Evolutionary conservation across 2,329 filamentous ascomycete genomes (phyloP), one percentile per base, ranked within the genome.

Genomic region (Calonectria honghensis): DNA sequence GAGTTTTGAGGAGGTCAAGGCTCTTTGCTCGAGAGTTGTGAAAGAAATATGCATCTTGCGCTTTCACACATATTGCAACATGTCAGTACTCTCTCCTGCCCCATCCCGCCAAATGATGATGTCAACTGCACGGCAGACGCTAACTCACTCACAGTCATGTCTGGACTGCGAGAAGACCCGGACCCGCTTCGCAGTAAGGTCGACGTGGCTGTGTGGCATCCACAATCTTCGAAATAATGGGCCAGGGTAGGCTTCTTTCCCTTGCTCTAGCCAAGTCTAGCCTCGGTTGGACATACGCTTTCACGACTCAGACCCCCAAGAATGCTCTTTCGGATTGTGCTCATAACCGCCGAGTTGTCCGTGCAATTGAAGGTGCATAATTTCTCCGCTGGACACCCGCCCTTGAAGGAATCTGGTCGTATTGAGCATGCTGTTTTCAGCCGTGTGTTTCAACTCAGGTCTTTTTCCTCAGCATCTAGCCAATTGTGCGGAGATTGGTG

Each of bases 1-100:
- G 80, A 80, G 73, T 4, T 88, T 93, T 52, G 90, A 91, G 68
- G 88, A 94, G 75, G 93, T 97, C 61, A 86, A 88, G 71, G 88
- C 89, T 20, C 87, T 97, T 45, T 87, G 93, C 59, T 85, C 88
- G 4, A 88, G 90, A 31, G 94, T 94, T 32, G 92, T 92, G 80
- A 87, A 87, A 54, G 94, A 97, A 80, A 91, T 95, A 20, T 93
- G 92, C 82, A 91, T 91, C 80, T 91, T 92, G 79, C 91, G 90
- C 68, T 90, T 93, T 78, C 93, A 93, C 84, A 91, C 91, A 52
- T 97, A 95, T 85, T 95, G 95, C 84, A 92, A 91, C 77, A 87
- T 96, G 94, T 96, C 88, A 90, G 94, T 91, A 32, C 50, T 29
- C 67, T 32, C 59, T 35, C n/a, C 39, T 45, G 7, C n/a, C 39